These are phyloP conservation scores for Galerina marginata DNA, from an alignment of 768 basidiomycete genomes.

Conservation along the genomic window DNA sequence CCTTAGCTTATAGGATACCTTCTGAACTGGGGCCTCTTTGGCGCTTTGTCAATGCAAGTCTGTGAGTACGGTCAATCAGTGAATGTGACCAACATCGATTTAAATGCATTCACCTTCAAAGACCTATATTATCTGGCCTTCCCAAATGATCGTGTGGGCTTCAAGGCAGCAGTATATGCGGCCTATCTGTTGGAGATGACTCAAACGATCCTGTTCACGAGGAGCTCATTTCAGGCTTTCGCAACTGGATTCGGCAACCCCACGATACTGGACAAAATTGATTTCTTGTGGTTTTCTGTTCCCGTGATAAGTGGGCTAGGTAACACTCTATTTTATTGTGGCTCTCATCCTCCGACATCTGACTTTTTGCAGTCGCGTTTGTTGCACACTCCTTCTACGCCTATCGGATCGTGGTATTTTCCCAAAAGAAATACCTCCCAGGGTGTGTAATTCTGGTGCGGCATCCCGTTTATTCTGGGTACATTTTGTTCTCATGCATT, in stretches of 20 bases:
- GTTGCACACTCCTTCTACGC: constrained; percentile 19
- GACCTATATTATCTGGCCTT: constrained; percentile 31
- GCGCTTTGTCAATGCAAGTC: constrained; percentile 26
- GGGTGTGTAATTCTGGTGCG: constrained; percentile 9
- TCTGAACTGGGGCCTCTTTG: constrained; percentile 26
- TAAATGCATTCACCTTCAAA: background rate
- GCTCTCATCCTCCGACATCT: background rate
- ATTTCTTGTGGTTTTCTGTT: constrained; percentile 20
- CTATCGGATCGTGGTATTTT: constrained; percentile 13
- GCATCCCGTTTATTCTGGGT: background rate
- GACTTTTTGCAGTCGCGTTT: constrained; percentile 13
- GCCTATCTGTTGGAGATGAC: constrained; percentile 19
- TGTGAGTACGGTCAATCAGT: constrained; percentile 15
- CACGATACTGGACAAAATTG: constrained; percentile 14
- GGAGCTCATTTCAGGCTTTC: constrained; percentile 24
- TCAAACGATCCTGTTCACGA: constrained; percentile 24
- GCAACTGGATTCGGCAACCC: constrained; percentile 25
- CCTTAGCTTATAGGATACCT: constrained; percentile 23
- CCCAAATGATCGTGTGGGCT: constrained; percentile 19
- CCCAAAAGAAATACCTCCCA: constrained; percentile 3
- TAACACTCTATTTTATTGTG: background rate
- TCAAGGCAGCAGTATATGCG: constrained; percentile 20
- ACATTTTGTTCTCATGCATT: background rate
- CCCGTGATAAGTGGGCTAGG: constrained; percentile 22
- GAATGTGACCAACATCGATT: background rate